Evolutionary conservation across 2,329 filamentous ascomycete genomes (phyloP), one percentile per base, ranked within the genome.

Genomic region (Hirsutella rhossiliensis): DNA sequence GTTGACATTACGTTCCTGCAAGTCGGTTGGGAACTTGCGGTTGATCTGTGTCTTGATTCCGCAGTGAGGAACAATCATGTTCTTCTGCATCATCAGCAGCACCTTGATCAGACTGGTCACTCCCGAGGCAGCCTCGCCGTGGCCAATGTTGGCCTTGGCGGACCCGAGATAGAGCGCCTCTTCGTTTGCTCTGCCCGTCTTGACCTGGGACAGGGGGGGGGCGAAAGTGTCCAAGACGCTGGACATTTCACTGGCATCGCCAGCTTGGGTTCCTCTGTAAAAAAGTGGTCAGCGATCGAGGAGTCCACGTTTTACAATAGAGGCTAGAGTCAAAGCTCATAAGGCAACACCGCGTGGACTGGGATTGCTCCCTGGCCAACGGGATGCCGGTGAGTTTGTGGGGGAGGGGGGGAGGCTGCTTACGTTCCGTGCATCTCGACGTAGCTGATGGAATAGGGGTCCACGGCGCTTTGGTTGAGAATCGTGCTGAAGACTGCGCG

Each of bases 401-500:
- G 23, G 4, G 4, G 7, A 23, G 7, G 23, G 23, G 23, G 23
- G 23, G 23, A 7, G 23, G 23, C 7, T 23, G 23, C 34, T 36
- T 36, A 36, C 1, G 87, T 94, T 5, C 88, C 88, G 59, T 95
- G 88, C 78, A 94, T 87, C 62, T 95, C 88, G 3, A 94, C 82
- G 53, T 92, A 94, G 60, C 80, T 78, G 28, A 95, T 75, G 45
- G 87, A 81, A 42, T 79, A 73, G 1, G 87, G 82, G 54, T 90
- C 82, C 13, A 92, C 81, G 41, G 75, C 73, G 45, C 82, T 82
- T 19, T 38, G 31, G 17, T 43, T 30, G 18, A 37, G 42, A 11
- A 43, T 84, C 81, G 1, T 92, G 69, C 23, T 72, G 70, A 48
- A 78, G 11, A 92, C 66, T 41, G 75, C 68, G 13, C 84, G 78